Evolutionary conservation across 768 basidiomycete species (phyloP), one percentile per base, ranked within the genome.

Genomic region (Kwoniella dendrophila): DNA sequence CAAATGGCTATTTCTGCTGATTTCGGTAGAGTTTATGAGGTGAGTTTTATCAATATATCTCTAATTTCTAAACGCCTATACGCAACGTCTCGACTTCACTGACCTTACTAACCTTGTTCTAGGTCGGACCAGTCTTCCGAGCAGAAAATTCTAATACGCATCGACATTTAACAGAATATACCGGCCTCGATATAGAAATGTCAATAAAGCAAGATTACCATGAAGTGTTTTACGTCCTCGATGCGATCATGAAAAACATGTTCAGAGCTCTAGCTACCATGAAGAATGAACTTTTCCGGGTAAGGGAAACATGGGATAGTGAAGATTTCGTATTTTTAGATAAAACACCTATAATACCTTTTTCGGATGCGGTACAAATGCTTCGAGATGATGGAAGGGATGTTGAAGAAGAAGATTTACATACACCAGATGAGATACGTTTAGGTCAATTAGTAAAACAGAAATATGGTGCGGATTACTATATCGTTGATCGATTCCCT

Each of bases 1-100:
- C 94, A 98, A 80, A 97, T 97, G 94, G 90, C 89, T 56, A 96
- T 98, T 70, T 91, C 94, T 36, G 92, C 90, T 44, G 94, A 97
- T 80, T 92, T 96, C 71, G 94, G 96, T 76, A 86, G 90, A 34
- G 94, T 98, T 5, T 98, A 92, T 79, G 94, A 98, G 81, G 92
- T 98, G 62, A 94, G 87, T 0, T 47, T 1, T 16, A n/a, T 4
- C 1, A 10, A 22, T 33, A 45, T 18, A 7, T 26, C n/a, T n/a
- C n/a, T n/a, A n/a, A n/a, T n/a, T 10, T n/a, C 10, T 40, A n/a
- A 40, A 40, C 10, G 38, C 38, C 10, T 40, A 40, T 10, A 40
- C 38, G 10, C 11, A 40, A n/a, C 11, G 38, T n/a, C 11, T 40
- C 38, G 11, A 40, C 43, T n/a, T 44, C n/a, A 18, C 43, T 6